Conservation (phyloP, 2,329 filamentous ascomycete species). For the Ophiocordyceps camponoti-saundersi region DNA sequence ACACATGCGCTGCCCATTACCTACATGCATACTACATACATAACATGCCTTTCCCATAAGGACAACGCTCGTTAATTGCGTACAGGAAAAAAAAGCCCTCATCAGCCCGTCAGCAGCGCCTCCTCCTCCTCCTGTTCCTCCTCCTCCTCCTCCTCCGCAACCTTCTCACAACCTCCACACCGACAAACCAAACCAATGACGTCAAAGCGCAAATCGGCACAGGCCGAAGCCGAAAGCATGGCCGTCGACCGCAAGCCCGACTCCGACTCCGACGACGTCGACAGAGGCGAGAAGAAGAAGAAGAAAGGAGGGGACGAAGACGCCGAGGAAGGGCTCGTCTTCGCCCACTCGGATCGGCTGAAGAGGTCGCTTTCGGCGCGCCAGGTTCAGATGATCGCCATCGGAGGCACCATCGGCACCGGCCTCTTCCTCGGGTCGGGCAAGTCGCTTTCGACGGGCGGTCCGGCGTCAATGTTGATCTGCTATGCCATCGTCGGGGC, state of each 20-base stretch:
- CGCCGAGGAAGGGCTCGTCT: constrained; percentile 2
- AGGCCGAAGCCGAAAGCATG: too few species aligned
- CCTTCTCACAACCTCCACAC: too few species aligned
- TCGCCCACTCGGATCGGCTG: constrained; percentile 24
- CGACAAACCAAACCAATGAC: too few species aligned
- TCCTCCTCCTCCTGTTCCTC: too few species aligned
- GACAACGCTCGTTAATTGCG: not conserved
- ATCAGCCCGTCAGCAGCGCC: not conserved
- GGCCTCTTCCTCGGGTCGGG: constrained; percentile 47
- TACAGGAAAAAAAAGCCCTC: not conserved
- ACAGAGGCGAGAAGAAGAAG: not conserved
- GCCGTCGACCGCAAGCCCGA: too few species aligned
- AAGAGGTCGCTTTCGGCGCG: constrained; percentile 37
- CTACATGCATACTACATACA: too few species aligned
- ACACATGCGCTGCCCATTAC: too few species aligned
- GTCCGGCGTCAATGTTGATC: constrained; percentile 40
- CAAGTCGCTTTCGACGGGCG: constrained; percentile 39
- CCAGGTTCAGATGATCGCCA: constrained; percentile 54
- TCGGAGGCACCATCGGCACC: constrained; percentile 41
- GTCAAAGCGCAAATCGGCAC: too few species aligned
- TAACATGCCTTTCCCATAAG: too few species aligned
- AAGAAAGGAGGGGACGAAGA: not conserved
- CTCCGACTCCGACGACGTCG: not conserved
- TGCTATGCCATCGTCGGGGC: constrained; percentile 37
- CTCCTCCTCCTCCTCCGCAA: too few species aligned